Percentiles rank a stretch among this genome's conserved stretches.
Evolutionary conservation across 2,329 filamentous ascomycete genomes (phyloP).

Genomic region (Pestalotiopsis fici): DNA sequence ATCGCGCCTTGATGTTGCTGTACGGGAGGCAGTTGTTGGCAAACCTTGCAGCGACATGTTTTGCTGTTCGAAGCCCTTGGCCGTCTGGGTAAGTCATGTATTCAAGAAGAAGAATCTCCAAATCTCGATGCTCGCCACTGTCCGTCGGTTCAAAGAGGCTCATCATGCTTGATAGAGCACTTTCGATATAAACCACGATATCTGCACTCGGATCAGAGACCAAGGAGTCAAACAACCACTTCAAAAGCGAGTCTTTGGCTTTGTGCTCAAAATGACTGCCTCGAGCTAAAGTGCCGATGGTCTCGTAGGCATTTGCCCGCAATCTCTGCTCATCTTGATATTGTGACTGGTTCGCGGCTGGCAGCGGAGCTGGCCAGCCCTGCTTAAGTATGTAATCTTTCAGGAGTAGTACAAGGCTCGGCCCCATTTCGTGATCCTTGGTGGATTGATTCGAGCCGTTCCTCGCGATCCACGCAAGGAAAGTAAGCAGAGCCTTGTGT

Average conservation of each 20-base stretch:
- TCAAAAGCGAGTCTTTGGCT: conserved; percentile 55
- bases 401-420: conserved; percentile 68
- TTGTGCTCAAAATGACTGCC: conserved; percentile 58
- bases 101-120: conserved; percentile 61
- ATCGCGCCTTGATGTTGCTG: conserved; percentile 75
- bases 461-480: conserved; percentile 83
- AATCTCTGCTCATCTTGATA: conserved; percentile 65
- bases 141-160: conserved; percentile 39
- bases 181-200: conserved; percentile 85
- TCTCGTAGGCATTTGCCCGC: conserved; percentile 84
- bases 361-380: conserved; percentile 72
- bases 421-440: conserved; percentile 66
- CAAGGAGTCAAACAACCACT: conserved; percentile 83
- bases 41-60: conserved; percentile 84
- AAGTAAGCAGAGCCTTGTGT: conserved; percentile 79
- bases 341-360: conserved; percentile 43
- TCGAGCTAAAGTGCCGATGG: conserved; percentile 78
- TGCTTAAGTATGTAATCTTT: conserved; percentile 75
- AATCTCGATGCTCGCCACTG: conserved; percentile 31
- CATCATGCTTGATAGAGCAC: conserved; percentile 76
- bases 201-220: conserved; percentile 76
- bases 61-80: conserved; percentile 68
- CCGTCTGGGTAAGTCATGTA: conserved; percentile 62
- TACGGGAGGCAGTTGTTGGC: conserved; percentile 87
- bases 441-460: conserved; percentile 59